Percentiles rank a stretch among this genome's conserved stretches.
Conservation (phyloP, 2,329 filamentous ascomycete genomes). For the Raffaelea albimanens region DNA sequence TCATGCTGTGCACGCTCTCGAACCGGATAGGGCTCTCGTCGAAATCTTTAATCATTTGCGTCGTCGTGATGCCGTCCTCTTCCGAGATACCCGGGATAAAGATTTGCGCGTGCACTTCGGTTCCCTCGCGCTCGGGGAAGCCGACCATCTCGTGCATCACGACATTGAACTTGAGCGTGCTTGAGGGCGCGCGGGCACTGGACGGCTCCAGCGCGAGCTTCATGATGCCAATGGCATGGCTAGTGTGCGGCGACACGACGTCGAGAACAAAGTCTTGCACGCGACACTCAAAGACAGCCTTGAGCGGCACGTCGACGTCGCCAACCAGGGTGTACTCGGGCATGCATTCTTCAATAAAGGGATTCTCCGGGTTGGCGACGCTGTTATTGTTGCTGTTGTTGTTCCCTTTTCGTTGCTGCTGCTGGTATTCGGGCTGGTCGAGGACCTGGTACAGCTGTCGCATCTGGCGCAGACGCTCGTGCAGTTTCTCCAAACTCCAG, state of each 20-base stretch:
- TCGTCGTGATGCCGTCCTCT: conserved; percentile 86
- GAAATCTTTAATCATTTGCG: conserved; percentile 87
- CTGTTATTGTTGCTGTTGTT: not conserved
- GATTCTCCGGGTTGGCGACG: conserved; percentile 74
- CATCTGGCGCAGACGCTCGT: conserved; percentile 82
- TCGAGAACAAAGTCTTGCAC: conserved; percentile 93
- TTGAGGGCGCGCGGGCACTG: conserved; percentile 81
- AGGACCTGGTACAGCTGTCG: conserved; percentile 95
- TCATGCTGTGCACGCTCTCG: conserved; percentile 98
- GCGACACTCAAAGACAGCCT: conserved; percentile 85
- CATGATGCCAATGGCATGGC: conserved; percentile 81
- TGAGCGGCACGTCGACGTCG: conserved; percentile 84
- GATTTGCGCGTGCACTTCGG: conserved; percentile 91
- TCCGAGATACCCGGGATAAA: conserved; percentile 88
- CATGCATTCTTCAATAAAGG: conserved; percentile 84
- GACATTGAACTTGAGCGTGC: conserved; percentile 94
- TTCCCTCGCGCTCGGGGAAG: conserved; percentile 91
- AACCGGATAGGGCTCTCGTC: conserved; percentile 89
- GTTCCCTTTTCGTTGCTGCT: conserved; percentile 57
- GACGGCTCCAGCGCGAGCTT: conserved; percentile 88
- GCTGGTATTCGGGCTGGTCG: conserved; percentile 86
- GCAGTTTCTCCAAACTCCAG: conserved; percentile 90
- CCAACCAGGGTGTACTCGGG: conserved; percentile 88
- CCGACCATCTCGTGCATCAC: conserved; percentile 95
- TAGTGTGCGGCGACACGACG: conserved; percentile 85